phyloP scores from a whole-genome alignment of 208 protist genomes.

The Wallacemonas sp. region DNA sequence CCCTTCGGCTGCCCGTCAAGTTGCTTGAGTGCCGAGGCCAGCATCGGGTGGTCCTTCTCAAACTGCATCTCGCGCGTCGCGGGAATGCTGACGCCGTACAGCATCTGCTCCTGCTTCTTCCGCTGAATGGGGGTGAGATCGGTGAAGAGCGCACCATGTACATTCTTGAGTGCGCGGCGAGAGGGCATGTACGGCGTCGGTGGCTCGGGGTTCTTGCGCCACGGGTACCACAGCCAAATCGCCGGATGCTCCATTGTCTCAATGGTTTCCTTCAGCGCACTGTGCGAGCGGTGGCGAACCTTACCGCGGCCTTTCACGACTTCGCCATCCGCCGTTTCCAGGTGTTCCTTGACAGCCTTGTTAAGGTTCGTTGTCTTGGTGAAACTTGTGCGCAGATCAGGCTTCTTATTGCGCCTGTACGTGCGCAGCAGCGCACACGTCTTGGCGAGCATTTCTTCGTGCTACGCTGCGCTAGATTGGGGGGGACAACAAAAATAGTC shows the following conservation, averaged over 20 bases:
- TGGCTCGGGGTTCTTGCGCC: slow-evolving; percentile 90
- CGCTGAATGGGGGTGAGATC: slow-evolving; percentile 85
- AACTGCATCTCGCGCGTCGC: slow-evolving; percentile 75
- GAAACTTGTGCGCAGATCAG: slow-evolving; percentile 76
- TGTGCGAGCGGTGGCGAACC: slow-evolving; percentile 77
- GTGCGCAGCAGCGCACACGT: slow-evolving; percentile 33
- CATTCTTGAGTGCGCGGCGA: slow-evolving; percentile 86
- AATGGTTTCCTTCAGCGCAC: slow-evolving; percentile 77
- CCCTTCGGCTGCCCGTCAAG: slow-evolving; percentile 81
- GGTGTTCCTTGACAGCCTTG: slow-evolving; percentile 71
- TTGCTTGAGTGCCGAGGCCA: slow-evolving; percentile 70
- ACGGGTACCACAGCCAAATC: slow-evolving; percentile 93
- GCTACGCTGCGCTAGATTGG: not conserved
- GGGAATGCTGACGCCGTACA: slow-evolving; percentile 87
- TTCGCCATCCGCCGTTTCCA: slow-evolving; percentile 78
- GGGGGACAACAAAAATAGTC: not conserved
- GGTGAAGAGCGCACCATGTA: slow-evolving; percentile 83
- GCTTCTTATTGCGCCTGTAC: slow-evolving; percentile 58
- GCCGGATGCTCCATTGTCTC: slow-evolving; percentile 87
- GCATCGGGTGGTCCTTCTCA: slow-evolving; percentile 81
- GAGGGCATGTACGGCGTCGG: slow-evolving; percentile 87
- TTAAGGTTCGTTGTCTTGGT: slow-evolving; percentile 79
- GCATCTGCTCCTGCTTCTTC: slow-evolving; percentile 88
- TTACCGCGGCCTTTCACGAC: slow-evolving; percentile 83
- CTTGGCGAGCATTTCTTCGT: slow-evolving; percentile 41